Conservation (phyloP, 441 rosid genomes). For the Arabidopsis lyrata region DNA sequence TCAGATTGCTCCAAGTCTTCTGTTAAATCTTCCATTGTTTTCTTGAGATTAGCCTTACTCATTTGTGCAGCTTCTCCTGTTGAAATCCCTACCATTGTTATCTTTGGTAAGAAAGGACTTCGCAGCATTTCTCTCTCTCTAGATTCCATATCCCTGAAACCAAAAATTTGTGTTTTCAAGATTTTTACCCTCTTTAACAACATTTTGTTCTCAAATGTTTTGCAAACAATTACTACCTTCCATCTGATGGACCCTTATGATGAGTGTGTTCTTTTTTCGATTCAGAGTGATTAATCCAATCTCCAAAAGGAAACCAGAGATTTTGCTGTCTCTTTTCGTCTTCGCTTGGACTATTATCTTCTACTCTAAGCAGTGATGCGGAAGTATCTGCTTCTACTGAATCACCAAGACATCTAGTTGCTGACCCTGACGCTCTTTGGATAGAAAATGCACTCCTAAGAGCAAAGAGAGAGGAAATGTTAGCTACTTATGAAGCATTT, state of each 20-base stretch:
- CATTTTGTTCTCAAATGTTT: background rate
- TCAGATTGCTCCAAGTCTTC: constrained; percentile 79
- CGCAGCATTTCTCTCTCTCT: constrained; percentile 50
- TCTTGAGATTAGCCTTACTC: constrained; percentile 82
- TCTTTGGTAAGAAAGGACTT: constrained; percentile 89
- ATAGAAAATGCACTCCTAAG: constrained; percentile 82
- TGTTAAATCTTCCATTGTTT: constrained; percentile 83
- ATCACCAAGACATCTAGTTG: constrained; percentile 47
- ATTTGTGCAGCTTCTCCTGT: constrained; percentile 77
- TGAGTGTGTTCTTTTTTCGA: constrained; percentile 46
- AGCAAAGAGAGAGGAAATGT: background rate
- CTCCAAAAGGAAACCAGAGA: constrained; percentile 68
- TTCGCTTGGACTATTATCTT: constrained; percentile 44
- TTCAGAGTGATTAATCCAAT: constrained; percentile 67
- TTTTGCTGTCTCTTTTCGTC: constrained; percentile 49
- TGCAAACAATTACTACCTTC: constrained; percentile 51
- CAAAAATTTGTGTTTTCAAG: background rate
- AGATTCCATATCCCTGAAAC: constrained; percentile 46
- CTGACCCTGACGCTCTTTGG: constrained; percentile 60
- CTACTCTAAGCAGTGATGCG: constrained; percentile 49
- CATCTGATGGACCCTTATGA: constrained; percentile 42
- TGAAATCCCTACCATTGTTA: constrained; percentile 97
- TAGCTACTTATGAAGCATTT: background rate
- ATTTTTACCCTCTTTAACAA: background rate
- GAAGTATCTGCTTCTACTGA: constrained; percentile 45